Conservation (phyloP, 2,329 filamentous ascomycete species). For the Colletotrichum sp. region DNA sequence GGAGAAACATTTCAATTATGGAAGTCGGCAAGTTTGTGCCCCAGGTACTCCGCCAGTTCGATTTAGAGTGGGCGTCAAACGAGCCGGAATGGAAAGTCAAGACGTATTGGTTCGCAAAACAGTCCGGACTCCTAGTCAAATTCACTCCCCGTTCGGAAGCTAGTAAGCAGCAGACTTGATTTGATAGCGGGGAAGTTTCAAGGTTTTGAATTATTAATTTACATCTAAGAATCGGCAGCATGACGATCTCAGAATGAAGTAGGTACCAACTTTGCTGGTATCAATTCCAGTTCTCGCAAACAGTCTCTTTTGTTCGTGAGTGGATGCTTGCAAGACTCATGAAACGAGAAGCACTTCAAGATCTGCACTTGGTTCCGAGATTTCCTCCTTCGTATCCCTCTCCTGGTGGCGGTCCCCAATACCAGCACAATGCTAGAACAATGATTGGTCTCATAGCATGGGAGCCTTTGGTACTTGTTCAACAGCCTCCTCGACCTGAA, state of each 20-base stretch:
- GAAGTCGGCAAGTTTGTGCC: background rate
- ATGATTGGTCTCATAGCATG: too few species aligned
- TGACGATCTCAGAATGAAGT: too few species aligned
- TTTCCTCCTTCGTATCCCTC: too few species aligned
- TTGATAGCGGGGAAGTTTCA: accelerated
- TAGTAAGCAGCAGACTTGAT: background rate
- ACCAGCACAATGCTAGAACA: too few species aligned
- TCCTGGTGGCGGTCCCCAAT: too few species aligned
- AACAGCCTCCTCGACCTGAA: too few species aligned
- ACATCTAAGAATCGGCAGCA: background rate
- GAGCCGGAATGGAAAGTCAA: background rate
- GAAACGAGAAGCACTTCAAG: too few species aligned
- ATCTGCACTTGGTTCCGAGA: too few species aligned
- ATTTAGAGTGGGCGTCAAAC: background rate
- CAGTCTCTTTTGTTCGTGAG: accelerated
- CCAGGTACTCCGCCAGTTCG: background rate
- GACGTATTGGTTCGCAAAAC: background rate
- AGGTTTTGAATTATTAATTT: background rate
- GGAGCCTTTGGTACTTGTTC: too few species aligned
- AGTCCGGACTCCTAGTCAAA: background rate
- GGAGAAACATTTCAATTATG: background rate
- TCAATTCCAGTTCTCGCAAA: background rate
- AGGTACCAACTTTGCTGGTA: too few species aligned
- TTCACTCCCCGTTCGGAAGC: background rate
- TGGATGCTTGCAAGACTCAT: too few species aligned